These are phyloP conservation scores for Komagataella phaffii DNA, from an alignment of 805 yeast species.

Conservation along the genomic window DNA sequence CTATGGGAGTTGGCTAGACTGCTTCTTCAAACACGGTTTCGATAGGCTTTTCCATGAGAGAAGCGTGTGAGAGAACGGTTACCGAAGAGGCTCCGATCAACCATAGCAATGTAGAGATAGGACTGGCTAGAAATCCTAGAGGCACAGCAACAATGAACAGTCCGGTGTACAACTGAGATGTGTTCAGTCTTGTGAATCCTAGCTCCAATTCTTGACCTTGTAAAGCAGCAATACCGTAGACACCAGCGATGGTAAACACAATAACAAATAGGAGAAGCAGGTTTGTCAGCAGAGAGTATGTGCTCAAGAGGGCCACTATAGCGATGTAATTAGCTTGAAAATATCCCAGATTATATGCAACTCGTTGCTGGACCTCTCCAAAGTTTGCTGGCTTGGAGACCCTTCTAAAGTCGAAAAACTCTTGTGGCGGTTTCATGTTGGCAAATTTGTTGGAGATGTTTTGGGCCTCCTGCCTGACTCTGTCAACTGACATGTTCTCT, in stretches of 20 bases:
- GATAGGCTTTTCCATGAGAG: conserved; percentile 92
- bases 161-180: conserved; percentile 83
- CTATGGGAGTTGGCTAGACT: conserved; percentile 13
- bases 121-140: conserved; percentile 22
- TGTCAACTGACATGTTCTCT: conserved; percentile 41
- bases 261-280: conserved; percentile 74
- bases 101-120: conserved; percentile 85
- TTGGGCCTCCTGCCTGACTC: not conserved
- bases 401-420: conserved; percentile 84
- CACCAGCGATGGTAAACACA: conserved; percentile 57
- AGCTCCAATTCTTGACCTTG: conserved; percentile 74
- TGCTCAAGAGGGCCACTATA: conserved; percentile 55
- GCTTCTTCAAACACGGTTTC: conserved; percentile 90
- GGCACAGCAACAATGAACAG: conserved; percentile 56
- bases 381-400: conserved; percentile 84
- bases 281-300: conserved; percentile 84
- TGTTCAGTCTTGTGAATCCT: conserved; percentile 60
- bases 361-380: conserved; percentile 81
- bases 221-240: conserved; percentile 65
- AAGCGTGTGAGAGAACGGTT: conserved; percentile 79
- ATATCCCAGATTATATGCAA: conserved; percentile 74
- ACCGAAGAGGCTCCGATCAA: conserved; percentile 88
- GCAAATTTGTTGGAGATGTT: conserved; percentile 31
- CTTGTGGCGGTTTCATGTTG: conserved; percentile 78
- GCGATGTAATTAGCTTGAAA: conserved; percentile 78